Evolutionary conservation across 2,329 filamentous ascomycete genomes (phyloP), one percentile per base, ranked within the genome.

Genomic region (Thielaviopsis populi): DNA sequence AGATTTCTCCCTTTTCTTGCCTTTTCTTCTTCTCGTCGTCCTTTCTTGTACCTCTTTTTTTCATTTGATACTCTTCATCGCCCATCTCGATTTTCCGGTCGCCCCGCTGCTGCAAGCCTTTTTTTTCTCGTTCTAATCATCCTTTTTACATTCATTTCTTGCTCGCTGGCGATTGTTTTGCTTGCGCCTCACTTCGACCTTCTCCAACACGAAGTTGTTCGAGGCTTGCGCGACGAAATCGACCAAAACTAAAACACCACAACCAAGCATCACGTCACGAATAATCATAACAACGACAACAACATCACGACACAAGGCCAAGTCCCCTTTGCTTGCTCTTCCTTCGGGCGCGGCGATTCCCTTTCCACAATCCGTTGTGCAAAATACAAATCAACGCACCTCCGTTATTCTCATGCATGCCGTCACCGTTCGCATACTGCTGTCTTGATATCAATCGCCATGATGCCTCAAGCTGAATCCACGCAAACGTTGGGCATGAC

Each of bases 401-500:
- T 27, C 24, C 50, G 4, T 30, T 8, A 37, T 33, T 17, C 17
- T 17, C 7, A 56, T 56, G 50, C 17, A 56, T 33, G 33, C n/a
- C 50, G n/a, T 33, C 50, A 33, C 27, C 5, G 17, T 27, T 27
- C 24, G 46, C 24, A 33, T 56, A 56, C n/a, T 17, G 24, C 27
- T 33, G 13, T 33, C n/a, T 56, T 33, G 30, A n/a, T 37, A 19
- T 6, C 19, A 56, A 33, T 6, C 50, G 50, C 27, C 50, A 56
- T 33, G 24, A 56, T 56, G 50, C 50, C 50, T 56, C 50, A 33
- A 33, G 24, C 17, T 10, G 50, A 56, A 19, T 41, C 43, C 17
- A 10, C 53, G 17, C 59, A 61, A 58, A 53, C 64, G 3, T 48
- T 68, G 67, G 92, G 92, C 71, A 83, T 95, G 58, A 96, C 91